These are phyloP conservation scores for Pythium grandisporangium DNA, from an alignment of 352 stramenopile genomes.

Conservation along the genomic window DNA sequence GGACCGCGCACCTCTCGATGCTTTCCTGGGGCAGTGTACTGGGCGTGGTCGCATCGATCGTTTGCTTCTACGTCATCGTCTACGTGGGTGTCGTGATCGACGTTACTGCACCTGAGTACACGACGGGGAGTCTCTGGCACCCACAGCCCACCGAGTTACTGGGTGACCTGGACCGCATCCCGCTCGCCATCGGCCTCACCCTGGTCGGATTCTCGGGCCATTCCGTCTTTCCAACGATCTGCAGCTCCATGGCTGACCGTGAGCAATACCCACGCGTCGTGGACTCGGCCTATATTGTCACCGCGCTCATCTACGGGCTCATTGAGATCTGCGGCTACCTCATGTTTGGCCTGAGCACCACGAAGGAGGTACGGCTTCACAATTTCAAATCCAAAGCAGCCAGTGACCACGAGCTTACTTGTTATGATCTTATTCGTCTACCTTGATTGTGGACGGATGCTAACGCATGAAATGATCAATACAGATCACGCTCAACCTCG, in stretches of 20 bases:
- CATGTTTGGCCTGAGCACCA: conserved; percentile 71
- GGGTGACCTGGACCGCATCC: conserved; percentile 54
- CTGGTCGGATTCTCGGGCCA: conserved; percentile 85
- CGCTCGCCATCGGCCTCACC: conserved; percentile 71
- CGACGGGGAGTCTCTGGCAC: conserved; percentile 45
- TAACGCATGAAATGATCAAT: too few species aligned
- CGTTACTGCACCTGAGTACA: conserved; percentile 21
- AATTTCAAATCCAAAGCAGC: too few species aligned
- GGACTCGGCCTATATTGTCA: conserved; percentile 63
- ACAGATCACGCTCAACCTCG: conserved; percentile 77
- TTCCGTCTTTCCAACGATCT: conserved; percentile 87
- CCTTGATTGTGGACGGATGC: too few species aligned
- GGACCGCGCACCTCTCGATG: conserved; percentile 73
- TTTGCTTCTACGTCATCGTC: conserved; percentile 68
- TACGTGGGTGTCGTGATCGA: conserved; percentile 67
- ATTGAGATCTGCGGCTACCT: conserved; percentile 76
- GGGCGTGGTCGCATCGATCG: conserved; percentile 75
- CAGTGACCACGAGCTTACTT: too few species aligned
- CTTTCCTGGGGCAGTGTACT: conserved; percentile 82
- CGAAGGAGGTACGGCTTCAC: conserved; percentile 72
- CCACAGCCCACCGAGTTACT: conserved; percentile 54
- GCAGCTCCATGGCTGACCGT: conserved; percentile 65
- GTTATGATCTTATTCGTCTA: neutral
- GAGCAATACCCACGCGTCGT: conserved; percentile 55
- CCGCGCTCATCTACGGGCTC: conserved; percentile 54